phyloP scores from a whole-genome alignment of 176 grass and related monocot genomes.

The Triticum urartu region DNA sequence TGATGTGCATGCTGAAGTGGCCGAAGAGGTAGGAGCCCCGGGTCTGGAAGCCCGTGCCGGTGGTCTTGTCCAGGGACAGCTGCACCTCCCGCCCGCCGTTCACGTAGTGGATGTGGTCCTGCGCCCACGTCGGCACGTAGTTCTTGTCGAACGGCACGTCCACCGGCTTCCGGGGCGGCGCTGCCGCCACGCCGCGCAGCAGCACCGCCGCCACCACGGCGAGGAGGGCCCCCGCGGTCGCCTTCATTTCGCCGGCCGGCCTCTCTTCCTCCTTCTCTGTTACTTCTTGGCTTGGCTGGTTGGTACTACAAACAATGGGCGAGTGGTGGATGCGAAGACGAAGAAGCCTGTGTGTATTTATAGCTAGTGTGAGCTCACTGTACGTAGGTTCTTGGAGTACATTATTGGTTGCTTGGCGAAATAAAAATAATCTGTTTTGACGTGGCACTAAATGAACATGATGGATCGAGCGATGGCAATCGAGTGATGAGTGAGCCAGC shows the following conservation, averaged over 20 bases:
- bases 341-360: neutral
- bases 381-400: neutral
- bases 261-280: neutral
- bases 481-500: neutral
- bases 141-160: slow-evolving; percentile 67
- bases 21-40: slow-evolving; percentile 76
- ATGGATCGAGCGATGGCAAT: neutral
- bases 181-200: neutral
- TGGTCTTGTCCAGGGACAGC: slow-evolving; percentile 58
- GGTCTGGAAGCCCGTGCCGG: slow-evolving; percentile 79
- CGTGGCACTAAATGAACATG: neutral
- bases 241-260: neutral
- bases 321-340: neutral
- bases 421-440: neutral
- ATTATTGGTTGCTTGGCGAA: neutral
- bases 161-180: slow-evolving; percentile 57
- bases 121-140: slow-evolving; percentile 79
- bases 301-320: no score
- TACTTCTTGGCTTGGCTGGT: neutral
- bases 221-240: neutral
- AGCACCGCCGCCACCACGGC: neutral
- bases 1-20: slow-evolving; percentile 92
- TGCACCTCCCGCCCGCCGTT: slow-evolving; percentile 65
- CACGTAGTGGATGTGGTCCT: slow-evolving; percentile 71
- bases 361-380: neutral